A percentile compares a stretch with the other conserved stretches of the same genome.
Conservation (phyloP, 179 eudicot species). For the Pouteria campechiana region DNA sequence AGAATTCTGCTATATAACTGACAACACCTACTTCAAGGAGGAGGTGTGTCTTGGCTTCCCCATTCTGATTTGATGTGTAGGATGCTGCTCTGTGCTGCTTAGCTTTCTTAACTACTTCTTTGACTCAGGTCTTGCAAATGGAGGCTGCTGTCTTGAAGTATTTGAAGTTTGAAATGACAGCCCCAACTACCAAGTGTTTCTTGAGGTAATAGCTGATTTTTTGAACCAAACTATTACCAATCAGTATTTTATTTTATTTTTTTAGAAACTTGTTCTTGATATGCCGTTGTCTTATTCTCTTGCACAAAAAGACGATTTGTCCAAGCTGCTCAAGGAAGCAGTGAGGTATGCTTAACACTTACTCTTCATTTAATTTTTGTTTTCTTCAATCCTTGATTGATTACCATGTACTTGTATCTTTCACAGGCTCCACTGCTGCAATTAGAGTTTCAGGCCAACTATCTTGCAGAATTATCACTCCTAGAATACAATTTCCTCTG, state of each 20-base stretch:
- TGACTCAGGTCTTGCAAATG: constrained; percentile 73
- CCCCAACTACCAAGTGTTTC: constrained; percentile 80
- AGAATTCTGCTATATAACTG: constrained; percentile 86
- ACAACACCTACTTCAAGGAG: constrained; percentile 80
- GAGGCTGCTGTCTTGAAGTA: constrained; percentile 72
- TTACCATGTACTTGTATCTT: background rate
- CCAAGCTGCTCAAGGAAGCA: constrained; percentile 71
- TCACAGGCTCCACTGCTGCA: constrained; percentile 44
- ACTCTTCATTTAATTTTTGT: background rate
- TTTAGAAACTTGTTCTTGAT: background rate
- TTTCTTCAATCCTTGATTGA: background rate
- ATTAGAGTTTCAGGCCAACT: constrained; percentile 57
- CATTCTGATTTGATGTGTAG: background rate
- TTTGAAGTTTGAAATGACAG: constrained; percentile 93
- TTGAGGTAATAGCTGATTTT: constrained; percentile 32
- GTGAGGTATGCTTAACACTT: constrained; percentile 67
- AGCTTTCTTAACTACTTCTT: background rate
- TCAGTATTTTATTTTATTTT: background rate
- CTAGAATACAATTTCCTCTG: constrained; percentile 65
- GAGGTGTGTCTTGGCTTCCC: constrained; percentile 34
- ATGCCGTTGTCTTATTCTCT: constrained; percentile 2
- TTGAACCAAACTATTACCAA: background rate
- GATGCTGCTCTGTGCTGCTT: background rate
- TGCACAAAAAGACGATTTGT: constrained; percentile 54
- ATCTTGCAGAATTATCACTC: constrained; percentile 59